Percentiles rank a stretch among this genome's conserved stretches.
Evolutionary conservation across 176 grass and related monocot species (phyloP).

Genomic region (Dactylis glomerata): DNA sequence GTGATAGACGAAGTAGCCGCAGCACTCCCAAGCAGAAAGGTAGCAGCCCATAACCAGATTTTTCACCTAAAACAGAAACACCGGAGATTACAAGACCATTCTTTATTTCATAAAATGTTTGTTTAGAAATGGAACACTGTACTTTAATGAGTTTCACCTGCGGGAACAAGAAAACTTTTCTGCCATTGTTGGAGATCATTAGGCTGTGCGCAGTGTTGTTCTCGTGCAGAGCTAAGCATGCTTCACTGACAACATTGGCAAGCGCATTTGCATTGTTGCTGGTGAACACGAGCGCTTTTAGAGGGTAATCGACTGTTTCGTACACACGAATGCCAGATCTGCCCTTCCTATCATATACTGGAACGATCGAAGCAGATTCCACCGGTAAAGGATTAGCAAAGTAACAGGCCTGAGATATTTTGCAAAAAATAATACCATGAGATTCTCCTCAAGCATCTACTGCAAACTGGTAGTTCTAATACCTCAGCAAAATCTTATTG

Average conservation of each 20-base stretch:
- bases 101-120: neutral
- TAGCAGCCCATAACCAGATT: conserved; percentile 19
- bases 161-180: conserved; percentile 56
- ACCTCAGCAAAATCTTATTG: neutral
- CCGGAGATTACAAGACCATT: neutral
- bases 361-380: conserved; percentile 46
- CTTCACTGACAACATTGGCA: conserved; percentile 34
- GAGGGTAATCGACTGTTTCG: conserved; percentile 60
- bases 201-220: conserved; percentile 38
- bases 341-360: conserved; percentile 25
- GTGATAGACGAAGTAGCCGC: conserved; percentile 54
- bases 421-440: neutral
- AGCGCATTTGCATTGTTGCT: conserved; percentile 41
- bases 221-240: conserved; percentile 33
- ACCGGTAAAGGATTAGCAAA: conserved; percentile 66
- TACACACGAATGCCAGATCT: conserved; percentile 34
- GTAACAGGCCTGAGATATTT: conserved; percentile 58
- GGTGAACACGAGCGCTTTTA: conserved; percentile 54
- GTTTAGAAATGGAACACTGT: neutral
- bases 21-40: conserved; percentile 62
- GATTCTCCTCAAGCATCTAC: conserved; percentile 13
- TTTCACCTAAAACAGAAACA: conserved; percentile 32
- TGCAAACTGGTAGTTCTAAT: neutral
- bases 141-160: conserved; percentile 39
- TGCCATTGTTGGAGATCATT: conserved; percentile 54